phyloP scores from a whole-genome alignment of 495 filamentous ascomycete species.

The Xylona heveae region DNA sequence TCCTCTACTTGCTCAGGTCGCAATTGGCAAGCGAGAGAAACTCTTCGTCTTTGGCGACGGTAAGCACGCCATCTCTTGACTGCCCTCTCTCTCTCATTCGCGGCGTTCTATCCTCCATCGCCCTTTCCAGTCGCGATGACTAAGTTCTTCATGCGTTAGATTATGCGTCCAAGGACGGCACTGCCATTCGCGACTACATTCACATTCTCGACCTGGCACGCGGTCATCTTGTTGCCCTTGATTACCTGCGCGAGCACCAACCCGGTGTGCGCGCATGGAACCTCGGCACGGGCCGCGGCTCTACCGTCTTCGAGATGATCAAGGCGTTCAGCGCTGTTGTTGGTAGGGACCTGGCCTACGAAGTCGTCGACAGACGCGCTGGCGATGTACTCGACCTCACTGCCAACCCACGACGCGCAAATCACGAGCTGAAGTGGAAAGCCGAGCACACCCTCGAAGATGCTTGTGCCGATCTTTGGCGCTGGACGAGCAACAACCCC shows the following conservation, averaged over 20 bases:
- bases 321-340: constrained; percentile 77
- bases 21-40: constrained; percentile 86
- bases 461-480: constrained; percentile 86
- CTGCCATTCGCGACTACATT: constrained; percentile 57
- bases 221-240: constrained; percentile 78
- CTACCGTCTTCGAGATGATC: constrained; percentile 95
- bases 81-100: constrained; percentile 6
- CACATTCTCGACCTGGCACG: constrained; percentile 80
- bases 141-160: constrained; percentile 29
- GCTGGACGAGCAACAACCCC: constrained; percentile 89
- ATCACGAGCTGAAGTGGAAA: constrained; percentile 80
- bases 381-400: constrained; percentile 93
- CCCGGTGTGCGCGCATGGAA: constrained; percentile 96
- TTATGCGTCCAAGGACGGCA: constrained; percentile 70
- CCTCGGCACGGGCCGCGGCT: constrained; percentile 83
- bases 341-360: constrained; percentile 65
- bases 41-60: constrained; percentile 85
- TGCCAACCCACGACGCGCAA: constrained; percentile 71
- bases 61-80: constrained; percentile 16
- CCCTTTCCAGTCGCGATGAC: neutral
- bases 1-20: constrained; percentile 84
- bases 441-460: constrained; percentile 76
- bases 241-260: constrained; percentile 73
- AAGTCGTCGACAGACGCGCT: constrained; percentile 60
- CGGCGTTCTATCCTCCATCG: constrained; percentile 6